Base-by-base conservation (phyloP, 345 rosid genomes). In the Ceriops zippeliana region DNA sequence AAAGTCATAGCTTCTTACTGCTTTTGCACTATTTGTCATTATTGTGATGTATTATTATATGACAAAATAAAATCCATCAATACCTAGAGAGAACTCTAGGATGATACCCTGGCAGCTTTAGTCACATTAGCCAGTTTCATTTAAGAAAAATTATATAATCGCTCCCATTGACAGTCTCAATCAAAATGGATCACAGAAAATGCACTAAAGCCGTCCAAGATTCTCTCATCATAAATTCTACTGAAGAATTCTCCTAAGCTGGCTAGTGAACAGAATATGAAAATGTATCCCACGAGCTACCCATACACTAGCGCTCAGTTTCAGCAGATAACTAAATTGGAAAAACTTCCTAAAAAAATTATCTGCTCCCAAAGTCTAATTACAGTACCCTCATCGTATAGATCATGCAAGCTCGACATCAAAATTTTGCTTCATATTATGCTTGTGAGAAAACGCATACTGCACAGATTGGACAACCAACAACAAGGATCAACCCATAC, bases 1-100 rank as follows among this genome's bases (percentile, higher is more conserved):
- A 75, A 81, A 72, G 62, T 65, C 63, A 54, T 52, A 63, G 72
- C 73, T 66, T 79, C 80, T 76, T 73, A 73, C 56, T 62, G 76
- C 58, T 75, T 75, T 30, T 54, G 59, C 35, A 75, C 42, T 66
- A 80, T 38, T 67, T 70, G 62, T 27, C 70, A 74, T 58, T 70
- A 82, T 56, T 68, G 74, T 56, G 76, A 76, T 68, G 54, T 70
- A 74, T 67, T 31, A 76, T 58, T 58, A 72, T 75, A 56, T 6
- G 70, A 68, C 70, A 64, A 62, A 69, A 27, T n/a, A 74, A 21
- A 65, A 68, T 67, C 3, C 20, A 56, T 52, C 62, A 61, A 54
- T 19, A 19, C 27, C 75, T 70, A 27, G 69, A 72, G 47, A 71
- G 28, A 63, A 63, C 37, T 67, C 72, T 52, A 65, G 31, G 51